Percentiles rank a stretch among this genome's conserved stretches.
Conservation (phyloP, 78 protist genomes). For the Dictyostelium discoideum region DNA sequence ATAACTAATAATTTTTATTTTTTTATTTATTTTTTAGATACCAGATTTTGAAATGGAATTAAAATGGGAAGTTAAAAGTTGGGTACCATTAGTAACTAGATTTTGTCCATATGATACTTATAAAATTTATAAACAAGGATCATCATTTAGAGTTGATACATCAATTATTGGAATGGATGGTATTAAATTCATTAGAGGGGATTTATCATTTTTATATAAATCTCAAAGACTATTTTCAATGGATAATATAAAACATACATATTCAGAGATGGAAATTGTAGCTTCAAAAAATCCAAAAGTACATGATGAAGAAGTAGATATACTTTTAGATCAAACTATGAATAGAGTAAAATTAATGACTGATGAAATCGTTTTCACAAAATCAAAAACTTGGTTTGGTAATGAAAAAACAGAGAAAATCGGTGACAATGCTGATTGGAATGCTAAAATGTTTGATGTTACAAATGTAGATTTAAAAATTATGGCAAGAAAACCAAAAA, state of each 20-base stretch:
- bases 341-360: slow-evolving; percentile 25
- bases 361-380: slow-evolving; percentile 11
- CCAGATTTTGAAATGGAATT: slow-evolving; percentile 83
- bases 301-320: slow-evolving; percentile 38
- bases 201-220: slow-evolving; percentile 46
- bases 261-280: slow-evolving; percentile 24
- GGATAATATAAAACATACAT: slow-evolving; percentile 28
- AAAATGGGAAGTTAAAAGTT: slow-evolving; percentile 80
- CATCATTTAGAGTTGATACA: slow-evolving; percentile 80
- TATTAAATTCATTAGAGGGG: slow-evolving; percentile 75
- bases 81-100: slow-evolving; percentile 82
- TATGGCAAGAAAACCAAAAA: slow-evolving; percentile 25
- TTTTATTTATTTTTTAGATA: neutral
- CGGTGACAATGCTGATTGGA: slow-evolving; percentile 42
- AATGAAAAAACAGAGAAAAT: slow-evolving; percentile 49
- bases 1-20: too few relatives aligned
- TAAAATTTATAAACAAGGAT: slow-evolving; percentile 68
- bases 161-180: slow-evolving; percentile 65
- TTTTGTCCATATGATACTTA: slow-evolving; percentile 76
- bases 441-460: slow-evolving; percentile 32
- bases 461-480: slow-evolving; percentile 28
- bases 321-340: slow-evolving; percentile 14
- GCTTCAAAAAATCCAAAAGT: neutral
- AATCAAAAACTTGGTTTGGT: slow-evolving; percentile 66
- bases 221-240: slow-evolving; percentile 20